phyloP scores from a whole-genome alignment of 176 grass and related monocot genomes.

The Triticum urartu region DNA sequence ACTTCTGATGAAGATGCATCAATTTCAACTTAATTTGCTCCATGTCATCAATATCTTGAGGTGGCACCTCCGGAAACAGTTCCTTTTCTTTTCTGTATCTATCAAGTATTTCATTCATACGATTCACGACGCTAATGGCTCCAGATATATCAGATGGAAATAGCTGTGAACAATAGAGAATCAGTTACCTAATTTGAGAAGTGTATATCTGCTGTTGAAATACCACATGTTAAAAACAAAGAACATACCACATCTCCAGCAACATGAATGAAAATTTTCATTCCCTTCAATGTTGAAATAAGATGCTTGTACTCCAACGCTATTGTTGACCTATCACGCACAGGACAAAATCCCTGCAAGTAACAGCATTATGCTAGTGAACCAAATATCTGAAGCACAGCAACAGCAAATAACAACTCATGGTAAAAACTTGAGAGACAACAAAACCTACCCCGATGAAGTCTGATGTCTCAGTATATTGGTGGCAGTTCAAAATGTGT shows the following conservation, averaged over 20 bases:
- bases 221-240: conserved; percentile 7
- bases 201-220: not conserved
- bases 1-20: conserved; percentile 69
- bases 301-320: conserved; percentile 60
- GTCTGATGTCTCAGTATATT: conserved; percentile 97
- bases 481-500: conserved; percentile 96
- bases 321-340: conserved; percentile 92
- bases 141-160: conserved; percentile 71
- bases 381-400: not conserved
- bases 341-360: conserved; percentile 83
- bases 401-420: conserved; percentile 21
- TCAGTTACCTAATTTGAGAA: not conserved
- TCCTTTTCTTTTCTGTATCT: conserved; percentile 45
- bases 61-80: conserved; percentile 39
- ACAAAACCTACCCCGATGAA: conserved; percentile 85
- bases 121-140: conserved; percentile 48
- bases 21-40: conserved; percentile 72
- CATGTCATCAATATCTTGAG: conserved; percentile 56
- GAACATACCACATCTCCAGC: conserved; percentile 55
- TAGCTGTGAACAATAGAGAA: conserved; percentile 46
- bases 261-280: conserved; percentile 56
- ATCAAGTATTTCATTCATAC: conserved; percentile 56
- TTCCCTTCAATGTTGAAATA: conserved; percentile 52
- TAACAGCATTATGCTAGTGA: conserved; percentile 20
- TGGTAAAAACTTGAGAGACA: conserved; percentile 2